Base-by-base conservation (phyloP, 1,284 basidiomycete species). In the Spongiforma sp. region DNA sequence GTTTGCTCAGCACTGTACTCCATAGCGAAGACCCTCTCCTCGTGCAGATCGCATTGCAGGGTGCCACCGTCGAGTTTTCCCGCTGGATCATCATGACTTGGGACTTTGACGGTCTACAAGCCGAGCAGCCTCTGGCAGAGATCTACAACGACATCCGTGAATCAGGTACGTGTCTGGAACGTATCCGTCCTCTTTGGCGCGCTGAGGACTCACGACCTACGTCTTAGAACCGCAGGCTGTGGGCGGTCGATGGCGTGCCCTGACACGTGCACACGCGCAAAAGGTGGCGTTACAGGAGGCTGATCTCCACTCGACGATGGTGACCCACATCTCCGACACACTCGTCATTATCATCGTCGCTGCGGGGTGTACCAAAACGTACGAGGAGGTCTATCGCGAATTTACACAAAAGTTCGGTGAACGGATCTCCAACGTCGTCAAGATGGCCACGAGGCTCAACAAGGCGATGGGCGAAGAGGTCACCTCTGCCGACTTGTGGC, bases 21-120 rank as follows among this genome's bases (percentile, higher is more conserved):
- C 79, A 84, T 56, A 62, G 74, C 50, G 78, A 77, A 41, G 82
- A 86, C 69, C 78, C 82, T 0, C 76, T 82, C 59, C 70, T 84
- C 48, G 76, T 88, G n/a, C 85, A 86, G 57, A 79, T 84, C 56
- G 83, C 84, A 0, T 69, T 88, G 48, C 86, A 87, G 66, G 80
- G 81, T 7, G 78, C 75, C 9, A 78, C 83, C 59, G 74, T 77
- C 15, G 78, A 78, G n/a, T 83, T 81, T 59, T 75, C 80, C 1
- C 76, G 78, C 32, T 82, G 80, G 78, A 79, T 84, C 21, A 79
- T 85, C 60, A 75, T 77, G 60, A 81, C 82, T 0, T 88, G 86
- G 86, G 80, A 78, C 67, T 82, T 83, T 64, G 79, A 81, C 43
- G 79, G 78, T n/a, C 78, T 78, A 61, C 79, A 81, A 54, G 80